Base-by-base conservation (phyloP, 192 early-diverging fungal genomes). In the Coemansia sp. region DNA sequence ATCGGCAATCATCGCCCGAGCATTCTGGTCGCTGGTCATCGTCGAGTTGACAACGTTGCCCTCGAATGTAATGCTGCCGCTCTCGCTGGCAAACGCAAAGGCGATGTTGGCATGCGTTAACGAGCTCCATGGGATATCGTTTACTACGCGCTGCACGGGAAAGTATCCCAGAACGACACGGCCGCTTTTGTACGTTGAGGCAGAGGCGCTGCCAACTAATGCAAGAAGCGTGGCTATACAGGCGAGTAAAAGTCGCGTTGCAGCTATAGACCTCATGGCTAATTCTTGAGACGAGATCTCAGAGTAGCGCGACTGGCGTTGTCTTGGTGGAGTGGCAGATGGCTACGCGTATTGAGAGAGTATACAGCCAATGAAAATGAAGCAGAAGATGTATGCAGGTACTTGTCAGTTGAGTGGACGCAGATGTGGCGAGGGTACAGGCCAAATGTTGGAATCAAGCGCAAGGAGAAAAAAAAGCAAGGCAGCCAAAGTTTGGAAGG, bases 61-160 rank as follows among this genome's bases (percentile, higher is more conserved):
- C 4, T 76, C 69, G 41, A 82, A 84, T 10, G 74, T 65, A 25
- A 86, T 75, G 19, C 60, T 59, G 17, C 76, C 72, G 41, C 73
- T 50, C 23, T 82, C 61, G 66, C 67, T 72, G 29, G 77, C 66
- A 76, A 69, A 75, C 27, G 81, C 88, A 76, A 91, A 91, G 0
- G 90, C 86, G 62, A 89, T 89, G 67, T 86, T 86, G 67, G 87
- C 76, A 61, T 91, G 90, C 14, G 88, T 89, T 12, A 89, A 64
- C 31, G 84, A 87, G 9, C 67, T 59, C 77, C 85, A 88, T 17
- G 80, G 78, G 60, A 87, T 78, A 37, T 75, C 72, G 8, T 36
- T 48, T 4, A 83, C 74, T 34, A 60, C 66, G 63, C 78, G 77
- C 73, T 78, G 77, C 6, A 78, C 74, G 41, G 81, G 81, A 51